Percentiles rank a stretch among this genome's conserved stretches.
Conservation (phyloP, 163 green algal species). For the Botryococcus braunii region DNA sequence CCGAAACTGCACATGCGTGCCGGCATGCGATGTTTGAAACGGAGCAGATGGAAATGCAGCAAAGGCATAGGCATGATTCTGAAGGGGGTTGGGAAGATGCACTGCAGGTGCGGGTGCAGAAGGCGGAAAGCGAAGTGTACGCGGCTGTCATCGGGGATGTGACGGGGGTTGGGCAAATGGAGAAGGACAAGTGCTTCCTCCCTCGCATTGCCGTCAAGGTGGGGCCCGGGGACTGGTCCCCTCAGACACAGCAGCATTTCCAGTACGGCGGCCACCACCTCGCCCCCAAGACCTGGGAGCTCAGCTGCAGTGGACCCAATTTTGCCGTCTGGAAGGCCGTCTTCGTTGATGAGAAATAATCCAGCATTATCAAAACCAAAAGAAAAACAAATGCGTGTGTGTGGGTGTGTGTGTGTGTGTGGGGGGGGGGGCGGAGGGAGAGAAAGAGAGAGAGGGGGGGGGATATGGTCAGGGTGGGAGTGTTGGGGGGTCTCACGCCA, state of each 20-base stretch:
- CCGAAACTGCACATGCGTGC: too few relatives aligned
- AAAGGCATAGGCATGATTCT: not conserved
- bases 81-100: not conserved
- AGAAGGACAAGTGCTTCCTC: too few relatives aligned
- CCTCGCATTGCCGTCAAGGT: constrained; percentile 76
- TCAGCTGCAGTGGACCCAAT: constrained; percentile 51
- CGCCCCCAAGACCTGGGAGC: constrained; percentile 50
- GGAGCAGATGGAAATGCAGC: not conserved
- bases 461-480: too few relatives aligned
- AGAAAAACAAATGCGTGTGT: too few relatives aligned
- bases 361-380: too few relatives aligned
- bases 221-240: constrained; percentile 75
- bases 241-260: too few relatives aligned
- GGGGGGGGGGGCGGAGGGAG: too few relatives aligned
- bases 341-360: too few relatives aligned
- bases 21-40: not conserved
- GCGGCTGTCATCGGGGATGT: constrained; percentile 74
- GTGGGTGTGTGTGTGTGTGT: too few relatives aligned
- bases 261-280: constrained; percentile 26
- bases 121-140: constrained; percentile 71
- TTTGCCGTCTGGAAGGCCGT: constrained; percentile 76
- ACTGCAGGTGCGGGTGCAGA: constrained; percentile 40
- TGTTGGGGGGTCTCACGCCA: too few relatives aligned
- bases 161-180: too few relatives aligned
- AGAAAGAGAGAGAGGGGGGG: too few relatives aligned